Base-by-base conservation (phyloP, 257 asterid species). In the Plantago ovata region DNA sequence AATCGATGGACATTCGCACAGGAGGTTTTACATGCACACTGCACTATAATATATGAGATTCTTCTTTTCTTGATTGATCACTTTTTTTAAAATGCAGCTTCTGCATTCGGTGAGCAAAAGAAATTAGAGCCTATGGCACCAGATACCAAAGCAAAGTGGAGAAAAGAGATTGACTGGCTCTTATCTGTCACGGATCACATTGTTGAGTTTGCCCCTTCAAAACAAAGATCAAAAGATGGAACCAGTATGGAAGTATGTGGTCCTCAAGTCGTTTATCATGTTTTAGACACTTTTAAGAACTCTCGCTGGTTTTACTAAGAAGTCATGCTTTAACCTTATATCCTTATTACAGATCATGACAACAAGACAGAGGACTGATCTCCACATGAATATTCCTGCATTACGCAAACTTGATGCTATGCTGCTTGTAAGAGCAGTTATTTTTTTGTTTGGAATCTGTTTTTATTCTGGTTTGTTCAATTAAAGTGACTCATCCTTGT, bases 81-180 rank as follows among this genome's bases (percentile, higher is more conserved):
- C 10, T 44, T 15, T 43, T 48, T 13, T 36, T 19, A 21, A 56
- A 64, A 77, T 72, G 71, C 76, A 84, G 93, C 88, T 63, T 84
- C 93, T 75, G 85, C 71, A 28, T 84, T 81, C 39, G 88, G 86
- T 58, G 93, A 84, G 57, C 83, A 74, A 61, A 73, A 62, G 75
- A 78, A 64, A 60, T 41, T 84, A 60, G 88, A 84, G 67, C 93
- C 93, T 2, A 84, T 84, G 88, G 42, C 75, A 16, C 70, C 79
- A 44, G 82, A 78, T 1, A 76, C 79, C n/a, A 84, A 77, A 77
- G 81, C 66, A 38, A 79, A 79, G 47, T 84, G 94, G 94, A 79
- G 74, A 71, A 81, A 76, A 53, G 94, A 84, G 74, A 73, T 84
- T 6, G 86, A 79, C 33, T 84, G 87, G 94, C 83, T 84, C 21